Evolutionary conservation across 129 eudicot species (phyloP).

Genomic region (Artemisia argyi): DNA sequence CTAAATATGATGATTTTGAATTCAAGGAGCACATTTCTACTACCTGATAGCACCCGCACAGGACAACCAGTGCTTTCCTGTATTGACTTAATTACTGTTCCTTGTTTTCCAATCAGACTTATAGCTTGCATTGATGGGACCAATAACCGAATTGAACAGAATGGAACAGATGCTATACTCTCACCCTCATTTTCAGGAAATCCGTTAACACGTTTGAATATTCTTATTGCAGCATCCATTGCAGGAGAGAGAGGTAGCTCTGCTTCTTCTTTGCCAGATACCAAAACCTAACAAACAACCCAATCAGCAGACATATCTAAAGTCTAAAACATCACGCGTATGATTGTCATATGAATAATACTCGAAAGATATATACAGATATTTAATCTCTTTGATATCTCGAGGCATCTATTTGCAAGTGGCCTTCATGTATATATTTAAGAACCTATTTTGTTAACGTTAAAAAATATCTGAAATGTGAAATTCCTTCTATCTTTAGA

Average conservation of each 20-base stretch:
- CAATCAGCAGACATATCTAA: neutral
- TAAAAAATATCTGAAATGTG: too few species aligned
- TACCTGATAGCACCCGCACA: slow-evolving; percentile 70
- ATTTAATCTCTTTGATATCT: too few species aligned
- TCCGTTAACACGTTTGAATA: slow-evolving; percentile 69
- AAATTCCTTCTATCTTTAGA: too few species aligned
- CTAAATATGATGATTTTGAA: neutral
- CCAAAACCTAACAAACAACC: slow-evolving; percentile 50
- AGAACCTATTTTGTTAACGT: too few species aligned
- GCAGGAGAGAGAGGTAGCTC: slow-evolving; percentile 79
- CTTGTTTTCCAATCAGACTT: slow-evolving; percentile 80
- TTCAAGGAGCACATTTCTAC: slow-evolving; percentile 31
- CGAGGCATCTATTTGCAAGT: too few species aligned
- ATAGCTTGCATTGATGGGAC: slow-evolving; percentile 74
- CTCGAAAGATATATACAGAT: too few species aligned
- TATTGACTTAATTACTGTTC: slow-evolving; percentile 69
- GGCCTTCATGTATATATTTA: too few species aligned
- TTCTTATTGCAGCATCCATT: slow-evolving; percentile 81
- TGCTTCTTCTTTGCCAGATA: slow-evolving; percentile 90
- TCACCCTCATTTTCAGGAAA: slow-evolving; percentile 56
- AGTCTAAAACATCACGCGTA: too few species aligned
- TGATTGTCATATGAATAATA: too few species aligned
- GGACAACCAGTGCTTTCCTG: slow-evolving; percentile 76
- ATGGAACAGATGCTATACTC: slow-evolving; percentile 38
- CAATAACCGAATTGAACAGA: slow-evolving; percentile 61